Percentiles rank a stretch among this genome's conserved stretches.
These are phyloP conservation scores for Rubia tinctorum DNA, from an alignment of 305 asterid genomes.

Conservation along the genomic window DNA sequence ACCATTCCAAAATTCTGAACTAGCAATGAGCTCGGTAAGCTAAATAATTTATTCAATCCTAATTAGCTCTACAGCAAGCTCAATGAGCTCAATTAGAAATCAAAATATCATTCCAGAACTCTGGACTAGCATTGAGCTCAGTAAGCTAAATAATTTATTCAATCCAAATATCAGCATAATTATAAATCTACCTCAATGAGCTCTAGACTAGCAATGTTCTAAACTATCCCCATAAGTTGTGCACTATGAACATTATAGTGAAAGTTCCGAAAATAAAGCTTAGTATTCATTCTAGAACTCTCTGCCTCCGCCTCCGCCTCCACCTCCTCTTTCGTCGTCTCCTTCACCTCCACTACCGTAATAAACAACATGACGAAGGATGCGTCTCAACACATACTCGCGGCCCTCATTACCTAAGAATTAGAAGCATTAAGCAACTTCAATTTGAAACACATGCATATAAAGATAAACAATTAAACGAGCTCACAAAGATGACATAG, in stretches of 20 bases:
- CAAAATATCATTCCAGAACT: too few relatives aligned
- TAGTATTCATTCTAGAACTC: slow-evolving; percentile 40
- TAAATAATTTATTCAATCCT: too few relatives aligned
- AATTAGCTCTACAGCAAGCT: too few relatives aligned
- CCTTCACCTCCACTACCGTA: slow-evolving; percentile 46
- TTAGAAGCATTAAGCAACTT: slow-evolving; percentile 8
- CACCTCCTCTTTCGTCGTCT: slow-evolving; percentile 25
- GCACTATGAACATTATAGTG: slow-evolving; percentile 85
- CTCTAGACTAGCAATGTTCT: slow-evolving; percentile 78
- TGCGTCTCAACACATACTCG: slow-evolving; percentile 93
- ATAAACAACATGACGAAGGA: slow-evolving; percentile 94
- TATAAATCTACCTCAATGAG: slow-evolving; percentile 89
- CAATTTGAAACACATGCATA: neutral
- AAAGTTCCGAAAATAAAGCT: slow-evolving; percentile 88
- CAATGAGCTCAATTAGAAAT: too few relatives aligned
- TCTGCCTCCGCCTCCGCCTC: slow-evolving; percentile 17
- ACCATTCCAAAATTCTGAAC: too few relatives aligned
- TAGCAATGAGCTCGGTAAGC: too few relatives aligned
- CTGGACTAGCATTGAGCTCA: too few relatives aligned
- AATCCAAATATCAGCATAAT: neutral
- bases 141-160: too few relatives aligned
- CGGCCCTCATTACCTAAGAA: slow-evolving; percentile 94
- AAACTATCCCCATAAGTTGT: slow-evolving; percentile 89
- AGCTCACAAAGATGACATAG: too few relatives aligned
- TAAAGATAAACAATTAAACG: neutral